These are phyloP conservation scores for Mucor piriformis DNA, from an alignment of 371 early-diverging fungal species.

Conservation along the genomic window DNA sequence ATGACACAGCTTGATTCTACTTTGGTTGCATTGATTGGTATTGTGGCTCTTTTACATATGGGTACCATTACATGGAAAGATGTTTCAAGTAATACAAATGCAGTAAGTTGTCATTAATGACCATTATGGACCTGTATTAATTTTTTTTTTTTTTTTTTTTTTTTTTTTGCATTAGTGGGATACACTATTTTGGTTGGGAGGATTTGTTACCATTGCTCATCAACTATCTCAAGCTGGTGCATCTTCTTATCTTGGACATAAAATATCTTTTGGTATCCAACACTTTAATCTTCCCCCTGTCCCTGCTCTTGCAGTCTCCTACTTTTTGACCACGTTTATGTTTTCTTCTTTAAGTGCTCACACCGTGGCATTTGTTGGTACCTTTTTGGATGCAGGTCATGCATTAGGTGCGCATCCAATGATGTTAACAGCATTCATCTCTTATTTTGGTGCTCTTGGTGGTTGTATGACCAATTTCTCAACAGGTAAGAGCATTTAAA, in stretches of 20 bases:
- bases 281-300: constrained; percentile 41
- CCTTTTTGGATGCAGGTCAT: constrained; percentile 77
- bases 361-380: constrained; percentile 71
- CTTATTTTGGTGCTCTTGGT: constrained; percentile 66
- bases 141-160: not conserved
- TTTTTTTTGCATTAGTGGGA: constrained; percentile 63
- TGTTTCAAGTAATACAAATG: constrained; percentile 67
- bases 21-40: constrained; percentile 69
- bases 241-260: constrained; percentile 65
- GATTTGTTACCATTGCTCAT: constrained; percentile 77
- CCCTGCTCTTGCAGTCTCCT: constrained; percentile 57
- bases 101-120: constrained; percentile 39
- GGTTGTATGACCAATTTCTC: constrained; percentile 72
- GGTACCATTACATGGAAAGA: constrained; percentile 75
- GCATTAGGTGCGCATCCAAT: constrained; percentile 61
- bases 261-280: constrained; percentile 48
- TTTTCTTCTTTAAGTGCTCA: constrained; percentile 74
- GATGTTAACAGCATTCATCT: constrained; percentile 61
- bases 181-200: constrained; percentile 79
- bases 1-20: constrained; percentile 68
- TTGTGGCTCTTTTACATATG: constrained; percentile 57
- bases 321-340: constrained; percentile 72
- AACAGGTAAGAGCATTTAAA: constrained; percentile 46
- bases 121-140: not conserved
- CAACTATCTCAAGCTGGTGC: constrained; percentile 73